Evolutionary conservation across 129 eudicot genomes (phyloP), one percentile per base, ranked within the genome.

Genomic region (Saussurea involucrata): DNA sequence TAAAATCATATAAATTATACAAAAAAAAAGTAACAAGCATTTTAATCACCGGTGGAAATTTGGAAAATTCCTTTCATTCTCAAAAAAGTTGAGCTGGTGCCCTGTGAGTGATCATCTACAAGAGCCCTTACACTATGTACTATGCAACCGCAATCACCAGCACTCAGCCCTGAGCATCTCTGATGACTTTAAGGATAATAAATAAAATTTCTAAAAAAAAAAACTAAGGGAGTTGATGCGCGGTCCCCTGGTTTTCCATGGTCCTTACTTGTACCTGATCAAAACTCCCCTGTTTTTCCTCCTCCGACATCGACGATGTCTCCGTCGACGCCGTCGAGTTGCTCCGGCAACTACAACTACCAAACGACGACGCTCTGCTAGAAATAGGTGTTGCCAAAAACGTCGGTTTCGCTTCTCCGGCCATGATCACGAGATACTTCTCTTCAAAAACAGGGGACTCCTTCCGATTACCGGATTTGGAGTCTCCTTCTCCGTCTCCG

Each of bases 401-500:
- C 12, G 89, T 87, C 0, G 96, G 96, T 57, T 71, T 81, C 8
- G 32, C 84, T 21, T 90, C 78, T 1, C 96, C 96, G 1, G 92
- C 92, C 96, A 88, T 85, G 69, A 90, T 88, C 22, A 90, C 92
- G 8, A 90, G 60, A 63, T 71, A 85, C 73, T 87, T 87, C 78
- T 87, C 89, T 61, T 87, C 92, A 6, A 80, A 57, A 29, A 78
- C 86, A 5, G 78, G 75, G 66, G 74, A 4, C 32, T 70, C 64
- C 8, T n/a, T 11, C 69, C 31, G 20, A 18, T 53, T 20, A 6
- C 13, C 78, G 3, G 70, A 71, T 37, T 71, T 81, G 6, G 81
- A 76, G 53, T 60, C 74, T n/a, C 77, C 86, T 36, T 37, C 78
- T 8, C 33, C 76, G 68, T 28, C 68, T 12, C 84, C 84, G 24